Base-by-base conservation (phyloP, 2,329 filamentous ascomycete genomes). In the Ceratocystis ficicola region DNA sequence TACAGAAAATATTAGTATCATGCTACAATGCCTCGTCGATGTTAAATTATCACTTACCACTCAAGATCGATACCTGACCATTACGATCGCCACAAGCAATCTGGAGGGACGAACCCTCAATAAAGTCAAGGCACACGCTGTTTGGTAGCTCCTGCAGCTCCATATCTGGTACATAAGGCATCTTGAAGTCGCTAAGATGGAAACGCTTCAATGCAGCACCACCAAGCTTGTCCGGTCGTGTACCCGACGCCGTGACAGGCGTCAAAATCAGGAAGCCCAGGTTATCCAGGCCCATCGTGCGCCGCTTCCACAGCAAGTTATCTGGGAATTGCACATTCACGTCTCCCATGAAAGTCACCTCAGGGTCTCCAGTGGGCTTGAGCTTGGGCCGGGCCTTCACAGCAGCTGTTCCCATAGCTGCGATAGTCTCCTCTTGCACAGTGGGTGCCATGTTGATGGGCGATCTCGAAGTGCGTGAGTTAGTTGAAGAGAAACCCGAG, bases 241-340 rank as follows among this genome's bases (percentile, higher is more conserved):
- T 76, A 48, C 73, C 73, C 57, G 72, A 72, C 2, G 70, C 69
- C 12, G 72, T 73, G 20, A 86, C 82, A 7, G 86, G 81, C 52
- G 86, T 89, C 68, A 99, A 81, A 67, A 95, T 86, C 48, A 99
- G 78, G 75, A 88, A 91, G 20, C 93, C 94, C 68, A 88, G 81
- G 7, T 86, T 84, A 74, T 97, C 92, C 66, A 99, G 84, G 69
- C 87, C 87, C 76, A 96, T 86, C 72, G 87, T 91, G 68, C 94
- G 86, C 65, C 93, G 88, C 78, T 97, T 99, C 94, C 94, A 99
- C 12, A 99, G 81, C 60, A 99, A 80, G 65, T 90, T 95, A 73
- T 97, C 93, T 0, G 94, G 94, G 73, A 99, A 96, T 74, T 99
- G 94, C 10, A 97, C 89, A 71, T 99, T 97, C 69, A 99, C 87